Percentiles rank a stretch among this genome's conserved stretches.
Conservation (phyloP, 371 early-diverging fungal species). For the Synchytrium microbalum region DNA sequence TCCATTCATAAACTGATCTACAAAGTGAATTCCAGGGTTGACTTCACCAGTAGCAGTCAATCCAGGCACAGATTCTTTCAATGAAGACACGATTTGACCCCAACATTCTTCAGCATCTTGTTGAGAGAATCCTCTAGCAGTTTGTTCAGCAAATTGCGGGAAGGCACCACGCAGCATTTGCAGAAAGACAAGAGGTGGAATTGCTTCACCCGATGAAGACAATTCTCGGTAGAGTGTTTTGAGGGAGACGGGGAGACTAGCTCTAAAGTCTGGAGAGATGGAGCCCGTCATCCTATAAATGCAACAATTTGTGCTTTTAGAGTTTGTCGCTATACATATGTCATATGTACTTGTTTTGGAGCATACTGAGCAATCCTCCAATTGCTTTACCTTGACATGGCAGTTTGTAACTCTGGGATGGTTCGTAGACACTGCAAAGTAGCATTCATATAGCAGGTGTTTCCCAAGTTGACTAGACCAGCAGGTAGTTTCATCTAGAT, state of each 20-base stretch:
- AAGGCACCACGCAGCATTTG: conserved; percentile 67
- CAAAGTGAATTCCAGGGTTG: conserved; percentile 46
- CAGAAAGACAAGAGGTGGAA: conserved; percentile 74
- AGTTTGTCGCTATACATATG: too few species aligned
- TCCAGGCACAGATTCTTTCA: conserved; percentile 58
- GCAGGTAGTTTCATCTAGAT: conserved; percentile 66
- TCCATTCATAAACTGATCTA: conserved; percentile 81
- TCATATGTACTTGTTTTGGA: too few species aligned
- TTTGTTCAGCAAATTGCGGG: conserved; percentile 78
- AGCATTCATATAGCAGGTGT: conserved; percentile 98
- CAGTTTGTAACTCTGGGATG: conserved; percentile 72
- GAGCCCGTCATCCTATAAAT: conserved; percentile 1
- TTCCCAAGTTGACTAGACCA: conserved; percentile 89
- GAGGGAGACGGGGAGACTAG: conserved; percentile 61
- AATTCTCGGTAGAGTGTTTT: conserved; percentile 65
- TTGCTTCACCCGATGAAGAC: conserved; percentile 56
- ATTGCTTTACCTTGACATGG: conserved; percentile 52
- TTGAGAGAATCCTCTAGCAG: conserved; percentile 65
- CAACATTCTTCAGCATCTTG: conserved; percentile 99
- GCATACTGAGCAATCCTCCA: too few species aligned
- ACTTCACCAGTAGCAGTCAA: conserved; percentile 29
- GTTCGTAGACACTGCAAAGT: conserved; percentile 91
- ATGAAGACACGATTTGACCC: conserved; percentile 59
- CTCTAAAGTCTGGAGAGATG: conserved; percentile 15
- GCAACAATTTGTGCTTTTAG: too few species aligned